Conservation (phyloP, 1,284 basidiomycete genomes). For the Microbotryum violaceum region DNA sequence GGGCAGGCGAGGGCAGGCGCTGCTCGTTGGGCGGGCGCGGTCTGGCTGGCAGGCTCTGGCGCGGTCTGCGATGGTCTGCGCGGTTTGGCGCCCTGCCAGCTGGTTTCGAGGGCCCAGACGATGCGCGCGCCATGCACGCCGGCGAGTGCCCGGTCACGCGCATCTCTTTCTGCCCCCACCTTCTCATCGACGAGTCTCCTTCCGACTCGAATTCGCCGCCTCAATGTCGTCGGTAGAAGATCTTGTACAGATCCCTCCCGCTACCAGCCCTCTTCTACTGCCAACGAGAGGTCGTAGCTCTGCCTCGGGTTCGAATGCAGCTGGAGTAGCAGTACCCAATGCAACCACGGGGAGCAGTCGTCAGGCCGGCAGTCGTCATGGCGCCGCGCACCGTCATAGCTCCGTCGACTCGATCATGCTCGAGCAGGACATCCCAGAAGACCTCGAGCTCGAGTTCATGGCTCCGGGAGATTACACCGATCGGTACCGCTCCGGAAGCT, state of each 20-base stretch:
- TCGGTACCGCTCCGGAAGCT: background rate
- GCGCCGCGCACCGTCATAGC: background rate
- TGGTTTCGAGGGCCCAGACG: too few species aligned
- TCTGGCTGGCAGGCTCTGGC: too few species aligned
- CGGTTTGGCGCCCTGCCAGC: too few species aligned
- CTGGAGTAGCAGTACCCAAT: background rate
- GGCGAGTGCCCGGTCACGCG: too few species aligned
- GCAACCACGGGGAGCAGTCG: background rate
- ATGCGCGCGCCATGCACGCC: too few species aligned
- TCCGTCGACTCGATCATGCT: slow-evolving; percentile 9
- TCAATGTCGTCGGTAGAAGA: background rate
- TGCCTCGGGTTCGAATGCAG: background rate
- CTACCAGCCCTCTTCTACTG: slow-evolving; percentile 10
- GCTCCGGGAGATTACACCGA: slow-evolving; percentile 21
- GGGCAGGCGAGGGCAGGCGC: too few species aligned
- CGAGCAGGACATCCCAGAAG: slow-evolving; percentile 20
- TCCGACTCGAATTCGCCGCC: too few species aligned
- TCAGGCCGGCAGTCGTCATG: background rate
- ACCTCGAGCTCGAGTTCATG: slow-evolving; percentile 23
- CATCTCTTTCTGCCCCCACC: too few species aligned
- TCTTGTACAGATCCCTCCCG: slow-evolving; percentile 22
- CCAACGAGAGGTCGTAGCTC: background rate
- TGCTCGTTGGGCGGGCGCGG: too few species aligned
- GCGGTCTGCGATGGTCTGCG: too few species aligned
- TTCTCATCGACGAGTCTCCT: too few species aligned